These are phyloP conservation scores for Fusarium zealandicum DNA, from an alignment of 2,329 filamentous ascomycete species.

Conservation along the genomic window DNA sequence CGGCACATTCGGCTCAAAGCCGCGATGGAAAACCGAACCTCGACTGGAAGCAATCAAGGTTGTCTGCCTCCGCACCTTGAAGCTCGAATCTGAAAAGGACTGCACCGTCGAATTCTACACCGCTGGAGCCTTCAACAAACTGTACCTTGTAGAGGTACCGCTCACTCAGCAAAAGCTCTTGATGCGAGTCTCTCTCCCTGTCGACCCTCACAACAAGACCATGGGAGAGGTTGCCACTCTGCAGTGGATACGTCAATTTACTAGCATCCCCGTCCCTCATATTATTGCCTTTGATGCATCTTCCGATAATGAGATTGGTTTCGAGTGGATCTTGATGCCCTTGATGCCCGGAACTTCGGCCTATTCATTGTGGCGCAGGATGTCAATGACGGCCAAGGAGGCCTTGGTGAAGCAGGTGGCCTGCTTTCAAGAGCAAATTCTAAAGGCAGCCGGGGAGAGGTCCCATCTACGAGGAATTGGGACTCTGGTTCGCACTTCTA, in stretches of 20 bases:
- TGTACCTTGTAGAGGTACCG: neutral
- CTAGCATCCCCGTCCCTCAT: conserved; percentile 1
- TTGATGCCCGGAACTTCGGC: conserved; percentile 38
- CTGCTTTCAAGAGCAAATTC: conserved; percentile 25
- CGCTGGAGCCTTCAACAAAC: neutral
- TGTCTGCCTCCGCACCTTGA: conserved; percentile 1
- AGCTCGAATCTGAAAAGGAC: neutral
- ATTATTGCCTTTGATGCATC: neutral
- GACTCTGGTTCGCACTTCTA: conserved; percentile 8
- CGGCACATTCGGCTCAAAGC: neutral
- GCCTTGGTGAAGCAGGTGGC: conserved; percentile 14
- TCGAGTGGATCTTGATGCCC: conserved; percentile 50
- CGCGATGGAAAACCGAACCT: conserved; percentile 1
- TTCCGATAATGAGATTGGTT: conserved; percentile 1
- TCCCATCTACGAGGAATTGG: conserved; percentile 38
- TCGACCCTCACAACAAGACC: conserved; percentile 6
- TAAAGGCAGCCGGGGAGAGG: conserved; percentile 9
- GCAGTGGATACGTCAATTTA: neutral
- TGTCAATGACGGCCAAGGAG: neutral
- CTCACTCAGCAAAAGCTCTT: neutral
- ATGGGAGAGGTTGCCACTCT: conserved; percentile 3
- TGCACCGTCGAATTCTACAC: neutral
- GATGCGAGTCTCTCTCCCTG: conserved; percentile 4
- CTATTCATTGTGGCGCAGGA: conserved; percentile 41
- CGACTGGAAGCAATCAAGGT: neutral